phyloP scores from a whole-genome alignment of 2,329 filamentous ascomycete species.

The Gremmenia infestans region DNA sequence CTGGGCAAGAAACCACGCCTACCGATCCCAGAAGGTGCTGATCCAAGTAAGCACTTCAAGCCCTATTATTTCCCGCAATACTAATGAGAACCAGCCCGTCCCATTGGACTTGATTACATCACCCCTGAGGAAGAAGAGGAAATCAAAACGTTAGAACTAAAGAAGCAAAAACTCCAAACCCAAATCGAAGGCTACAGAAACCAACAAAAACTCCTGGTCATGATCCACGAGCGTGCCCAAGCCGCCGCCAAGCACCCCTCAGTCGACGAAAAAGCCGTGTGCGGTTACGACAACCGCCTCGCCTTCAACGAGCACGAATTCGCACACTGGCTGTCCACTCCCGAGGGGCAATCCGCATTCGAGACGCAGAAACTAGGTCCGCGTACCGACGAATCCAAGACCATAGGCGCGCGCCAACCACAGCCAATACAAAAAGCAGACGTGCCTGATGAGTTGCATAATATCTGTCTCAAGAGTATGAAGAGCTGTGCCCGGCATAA shows the following conservation, averaged over 20 bases:
- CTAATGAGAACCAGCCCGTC: conserved; percentile 15
- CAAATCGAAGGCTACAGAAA: conserved; percentile 18
- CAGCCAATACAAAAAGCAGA: conserved; percentile 17
- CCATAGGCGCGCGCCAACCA: conserved; percentile 13
- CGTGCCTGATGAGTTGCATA: conserved; percentile 19
- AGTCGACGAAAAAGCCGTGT: conserved; percentile 22
- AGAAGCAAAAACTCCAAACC: conserved; percentile 14
- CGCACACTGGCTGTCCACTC: conserved; percentile 18
- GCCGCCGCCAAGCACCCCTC: conserved; percentile 18
- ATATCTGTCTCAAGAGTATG: conserved; percentile 23
- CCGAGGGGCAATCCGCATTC: conserved; percentile 24
- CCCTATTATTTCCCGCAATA: background rate
- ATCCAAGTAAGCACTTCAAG: conserved; percentile 23
- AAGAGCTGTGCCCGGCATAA: conserved; percentile 24
- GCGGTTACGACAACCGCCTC: conserved; percentile 30
- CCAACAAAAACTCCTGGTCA: conserved; percentile 21
- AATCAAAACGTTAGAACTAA: conserved; percentile 19
- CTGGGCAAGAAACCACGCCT: conserved; percentile 28
- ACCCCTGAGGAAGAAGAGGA: conserved; percentile 22
- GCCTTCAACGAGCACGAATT: conserved; percentile 29
- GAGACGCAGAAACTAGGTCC: conserved; percentile 25
- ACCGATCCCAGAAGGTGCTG: conserved; percentile 19
- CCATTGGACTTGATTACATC: conserved; percentile 25
- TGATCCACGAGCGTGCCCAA: conserved; percentile 24
- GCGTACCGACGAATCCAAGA: conserved; percentile 22